Percentiles rank a stretch among this genome's conserved stretches.
Evolutionary conservation across 192 early-diverging fungal species (phyloP).

Genomic region (Mortierella alpina): DNA sequence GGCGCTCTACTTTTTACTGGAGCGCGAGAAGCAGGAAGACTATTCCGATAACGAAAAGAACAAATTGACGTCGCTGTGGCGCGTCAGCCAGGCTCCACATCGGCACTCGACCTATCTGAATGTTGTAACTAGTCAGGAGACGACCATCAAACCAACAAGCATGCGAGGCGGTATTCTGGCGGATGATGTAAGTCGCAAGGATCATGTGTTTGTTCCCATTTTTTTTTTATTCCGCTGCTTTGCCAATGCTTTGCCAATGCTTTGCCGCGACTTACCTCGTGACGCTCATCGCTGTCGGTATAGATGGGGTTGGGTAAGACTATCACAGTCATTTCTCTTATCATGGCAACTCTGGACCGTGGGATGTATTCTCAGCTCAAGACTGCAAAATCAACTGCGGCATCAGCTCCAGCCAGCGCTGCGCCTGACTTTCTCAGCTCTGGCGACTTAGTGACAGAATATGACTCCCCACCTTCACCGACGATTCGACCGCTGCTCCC

Average conservation of each 20-base stretch:
- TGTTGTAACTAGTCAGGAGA: constrained; percentile 61
- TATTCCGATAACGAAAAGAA: constrained; percentile 62
- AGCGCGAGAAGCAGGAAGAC: constrained; percentile 77
- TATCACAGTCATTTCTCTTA: constrained; percentile 65
- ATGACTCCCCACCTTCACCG: constrained; percentile 27
- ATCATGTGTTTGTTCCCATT: background rate
- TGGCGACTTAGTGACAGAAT: constrained; percentile 41
- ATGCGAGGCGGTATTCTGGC: constrained; percentile 72
- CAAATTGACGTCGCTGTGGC: constrained; percentile 56
- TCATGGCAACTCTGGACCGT: constrained; percentile 58
- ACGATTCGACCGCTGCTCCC: constrained; percentile 20
- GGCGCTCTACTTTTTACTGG: constrained; percentile 81
- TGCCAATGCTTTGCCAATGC: too few species aligned
- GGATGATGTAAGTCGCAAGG: constrained; percentile 49
- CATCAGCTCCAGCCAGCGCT: background rate
- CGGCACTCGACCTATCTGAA: constrained; percentile 57
- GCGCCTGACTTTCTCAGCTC: constrained; percentile 36
- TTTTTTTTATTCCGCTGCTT: too few species aligned
- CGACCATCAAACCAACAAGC: constrained; percentile 55
- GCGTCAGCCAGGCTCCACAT: constrained; percentile 41
- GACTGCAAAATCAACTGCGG: background rate
- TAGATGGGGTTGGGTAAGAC: constrained; percentile 73
- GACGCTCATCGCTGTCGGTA: background rate
- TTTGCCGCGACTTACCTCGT: too few species aligned
- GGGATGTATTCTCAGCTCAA: constrained; percentile 20